phyloP scores from a whole-genome alignment of 2,329 filamentous ascomycete species.

The Aureobasidium namibiae region DNA sequence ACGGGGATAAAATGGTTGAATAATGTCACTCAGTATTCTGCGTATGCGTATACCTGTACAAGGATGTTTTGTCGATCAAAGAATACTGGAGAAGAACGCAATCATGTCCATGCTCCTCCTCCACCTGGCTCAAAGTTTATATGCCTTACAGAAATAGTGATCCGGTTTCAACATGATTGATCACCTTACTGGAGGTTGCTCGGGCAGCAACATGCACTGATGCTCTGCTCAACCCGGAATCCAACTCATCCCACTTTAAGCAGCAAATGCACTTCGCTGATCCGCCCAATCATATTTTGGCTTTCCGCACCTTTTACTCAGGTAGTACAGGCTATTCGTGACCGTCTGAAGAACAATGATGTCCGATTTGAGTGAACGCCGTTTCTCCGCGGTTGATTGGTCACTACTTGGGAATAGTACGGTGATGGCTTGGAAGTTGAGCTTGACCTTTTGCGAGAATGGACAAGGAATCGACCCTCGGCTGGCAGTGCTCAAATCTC shows the following conservation, averaged over 20 bases:
- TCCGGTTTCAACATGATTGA: neutral
- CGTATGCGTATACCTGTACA: too few species aligned
- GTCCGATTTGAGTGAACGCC: neutral
- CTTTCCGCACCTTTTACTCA: slow-evolving; percentile 7
- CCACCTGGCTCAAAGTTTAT: too few species aligned
- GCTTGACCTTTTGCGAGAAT: neutral
- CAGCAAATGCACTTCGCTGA: neutral
- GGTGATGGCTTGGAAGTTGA: too few species aligned
- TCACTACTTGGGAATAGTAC: neutral
- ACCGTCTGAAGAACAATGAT: neutral
- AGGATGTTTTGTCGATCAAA: slow-evolving; percentile 1
- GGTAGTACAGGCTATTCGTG: neutral
- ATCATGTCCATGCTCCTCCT: too few species aligned
- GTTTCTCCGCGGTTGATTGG: neutral
- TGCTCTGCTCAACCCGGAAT: slow-evolving; percentile 1
- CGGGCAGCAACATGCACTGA: slow-evolving; percentile 3
- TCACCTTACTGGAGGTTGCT: slow-evolving; percentile 6
- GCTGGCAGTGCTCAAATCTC: neutral
- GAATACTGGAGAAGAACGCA: neutral
- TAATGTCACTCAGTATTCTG: neutral
- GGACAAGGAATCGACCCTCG: neutral
- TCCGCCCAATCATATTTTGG: neutral
- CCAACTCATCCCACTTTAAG: neutral
- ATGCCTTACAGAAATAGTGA: neutral
- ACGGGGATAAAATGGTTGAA: neutral